Evolutionary conservation across 2,329 filamentous ascomycete genomes (phyloP).

Genomic region (Apiospora saccharicola): DNA sequence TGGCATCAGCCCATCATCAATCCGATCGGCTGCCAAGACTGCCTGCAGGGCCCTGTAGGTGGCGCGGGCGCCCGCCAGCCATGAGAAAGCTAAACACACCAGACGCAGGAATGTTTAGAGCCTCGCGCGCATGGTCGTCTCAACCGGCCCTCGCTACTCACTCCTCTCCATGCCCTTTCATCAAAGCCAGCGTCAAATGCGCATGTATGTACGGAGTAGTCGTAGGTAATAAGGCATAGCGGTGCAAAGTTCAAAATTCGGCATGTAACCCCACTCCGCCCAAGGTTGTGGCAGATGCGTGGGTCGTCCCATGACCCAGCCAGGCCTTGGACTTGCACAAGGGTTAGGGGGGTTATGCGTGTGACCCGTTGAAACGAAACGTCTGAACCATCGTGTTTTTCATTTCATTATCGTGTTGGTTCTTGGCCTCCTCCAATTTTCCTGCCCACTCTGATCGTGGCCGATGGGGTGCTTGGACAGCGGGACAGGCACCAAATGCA

Average conservation of each 20-base stretch:
- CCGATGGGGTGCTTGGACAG: background rate
- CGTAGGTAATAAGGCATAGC: background rate
- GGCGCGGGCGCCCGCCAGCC: background rate
- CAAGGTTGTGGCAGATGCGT: conserved; percentile 11
- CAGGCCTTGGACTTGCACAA: conserved; percentile 18
- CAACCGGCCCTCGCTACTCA: background rate
- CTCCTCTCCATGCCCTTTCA: background rate
- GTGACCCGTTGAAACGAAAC: conserved; percentile 22
- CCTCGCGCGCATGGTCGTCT: background rate
- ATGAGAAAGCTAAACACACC: background rate
- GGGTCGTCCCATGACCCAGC: conserved; percentile 1
- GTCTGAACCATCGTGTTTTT: conserved; percentile 4
- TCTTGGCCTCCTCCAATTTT: conserved; percentile 7
- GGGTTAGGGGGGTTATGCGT: conserved; percentile 1
- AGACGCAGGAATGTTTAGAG: conserved; percentile 12
- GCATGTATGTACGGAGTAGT: background rate
- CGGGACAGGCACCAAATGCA: conserved; percentile 3
- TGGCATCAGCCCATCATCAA: conserved; percentile 6
- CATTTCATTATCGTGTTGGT: background rate
- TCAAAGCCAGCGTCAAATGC: background rate
- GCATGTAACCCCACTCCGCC: conserved; percentile 10
- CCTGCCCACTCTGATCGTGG: conserved; percentile 4
- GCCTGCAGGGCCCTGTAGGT: background rate
- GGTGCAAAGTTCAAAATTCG: conserved; percentile 7
- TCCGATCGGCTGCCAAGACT: background rate